phyloP scores from a whole-genome alignment of 1,284 basidiomycete genomes.

The Trichosporon sp. region DNA sequence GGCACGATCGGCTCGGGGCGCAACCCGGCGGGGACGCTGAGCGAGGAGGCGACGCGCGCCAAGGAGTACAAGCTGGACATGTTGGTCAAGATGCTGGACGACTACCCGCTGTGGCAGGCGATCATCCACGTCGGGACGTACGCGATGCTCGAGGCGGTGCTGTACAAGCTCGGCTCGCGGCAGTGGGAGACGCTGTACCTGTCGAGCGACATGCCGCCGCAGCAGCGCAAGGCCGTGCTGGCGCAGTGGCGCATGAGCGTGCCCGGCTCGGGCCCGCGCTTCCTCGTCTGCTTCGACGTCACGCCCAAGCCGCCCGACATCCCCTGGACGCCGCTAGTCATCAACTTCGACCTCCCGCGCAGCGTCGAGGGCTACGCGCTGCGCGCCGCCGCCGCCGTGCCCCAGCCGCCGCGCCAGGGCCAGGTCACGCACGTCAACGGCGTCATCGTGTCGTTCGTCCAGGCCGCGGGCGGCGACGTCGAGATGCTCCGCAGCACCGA shows the following conservation, averaged over 20 bases:
- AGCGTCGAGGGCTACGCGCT: constrained; percentile 94
- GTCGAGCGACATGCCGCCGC: constrained; percentile 68
- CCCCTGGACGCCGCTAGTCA: constrained; percentile 79
- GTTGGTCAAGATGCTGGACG: constrained; percentile 85
- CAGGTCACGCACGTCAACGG: constrained; percentile 56
- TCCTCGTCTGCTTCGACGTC: constrained; percentile 85
- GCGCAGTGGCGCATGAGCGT: constrained; percentile 55
- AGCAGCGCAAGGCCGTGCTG: constrained; percentile 56
- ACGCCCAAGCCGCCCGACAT: constrained; percentile 83
- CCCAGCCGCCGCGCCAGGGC: constrained; percentile 37
- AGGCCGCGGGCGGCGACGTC: constrained; percentile 91
- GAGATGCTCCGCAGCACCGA: constrained; percentile 97
- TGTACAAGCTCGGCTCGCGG: constrained; percentile 79
- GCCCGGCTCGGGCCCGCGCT: constrained; percentile 50
- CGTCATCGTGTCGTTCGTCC: constrained; percentile 90
- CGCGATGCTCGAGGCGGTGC: constrained; percentile 74
- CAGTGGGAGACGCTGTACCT: constrained; percentile 79
- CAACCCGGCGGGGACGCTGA: constrained; percentile 51
- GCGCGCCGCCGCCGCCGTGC: constrained; percentile 47
- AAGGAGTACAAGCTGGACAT: constrained; percentile 97
- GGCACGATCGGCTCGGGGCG: constrained; percentile 88
- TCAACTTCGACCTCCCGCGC: constrained; percentile 92
- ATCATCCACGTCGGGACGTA: constrained; percentile 87
- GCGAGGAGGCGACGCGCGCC: constrained; percentile 77
- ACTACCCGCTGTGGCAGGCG: constrained; percentile 64